Evolutionary conservation across 768 basidiomycete genomes (phyloP).

Genomic region (Auriscalpium vulgare): DNA sequence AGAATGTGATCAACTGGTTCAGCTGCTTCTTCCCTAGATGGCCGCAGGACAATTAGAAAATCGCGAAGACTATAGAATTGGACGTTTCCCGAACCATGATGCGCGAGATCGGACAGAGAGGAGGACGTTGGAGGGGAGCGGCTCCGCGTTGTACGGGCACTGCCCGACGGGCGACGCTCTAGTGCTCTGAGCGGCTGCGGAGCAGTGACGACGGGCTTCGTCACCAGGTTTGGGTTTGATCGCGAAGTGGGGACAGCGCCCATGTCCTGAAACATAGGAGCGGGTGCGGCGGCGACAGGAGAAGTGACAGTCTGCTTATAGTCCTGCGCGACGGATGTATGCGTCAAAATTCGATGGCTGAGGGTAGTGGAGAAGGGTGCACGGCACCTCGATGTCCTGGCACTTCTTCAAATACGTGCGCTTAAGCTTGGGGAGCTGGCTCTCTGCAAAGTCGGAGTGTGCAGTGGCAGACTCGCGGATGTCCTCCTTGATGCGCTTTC

Average conservation of each 20-base stretch:
- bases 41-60: neutral
- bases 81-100: conserved; percentile 47
- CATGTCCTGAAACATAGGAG: conserved; percentile 22
- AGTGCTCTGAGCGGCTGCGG: conserved; percentile 72
- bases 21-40: conserved; percentile 72
- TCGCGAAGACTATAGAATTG: neutral
- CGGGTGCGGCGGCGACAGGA: conserved; percentile 24
- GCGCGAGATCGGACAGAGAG: conserved; percentile 80
- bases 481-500: conserved; percentile 87
- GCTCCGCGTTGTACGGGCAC: conserved; percentile 44
- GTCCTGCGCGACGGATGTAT: conserved; percentile 38
- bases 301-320: conserved; percentile 46
- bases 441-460: conserved; percentile 78
- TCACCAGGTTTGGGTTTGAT: conserved; percentile 37
- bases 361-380: neutral
- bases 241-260: conserved; percentile 30
- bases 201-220: conserved; percentile 50
- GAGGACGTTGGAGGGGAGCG: conserved; percentile 79
- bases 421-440: conserved; percentile 73
- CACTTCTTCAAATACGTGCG: conserved; percentile 76
- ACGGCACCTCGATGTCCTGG: conserved; percentile 73
- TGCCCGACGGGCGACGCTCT: conserved; percentile 64
- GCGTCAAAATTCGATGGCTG: neutral
- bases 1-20: conserved; percentile 77
- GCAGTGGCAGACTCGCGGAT: conserved; percentile 68